Base-by-base conservation (phyloP, 345 rosid genomes). In the Rubroshorea leprosula region DNA sequence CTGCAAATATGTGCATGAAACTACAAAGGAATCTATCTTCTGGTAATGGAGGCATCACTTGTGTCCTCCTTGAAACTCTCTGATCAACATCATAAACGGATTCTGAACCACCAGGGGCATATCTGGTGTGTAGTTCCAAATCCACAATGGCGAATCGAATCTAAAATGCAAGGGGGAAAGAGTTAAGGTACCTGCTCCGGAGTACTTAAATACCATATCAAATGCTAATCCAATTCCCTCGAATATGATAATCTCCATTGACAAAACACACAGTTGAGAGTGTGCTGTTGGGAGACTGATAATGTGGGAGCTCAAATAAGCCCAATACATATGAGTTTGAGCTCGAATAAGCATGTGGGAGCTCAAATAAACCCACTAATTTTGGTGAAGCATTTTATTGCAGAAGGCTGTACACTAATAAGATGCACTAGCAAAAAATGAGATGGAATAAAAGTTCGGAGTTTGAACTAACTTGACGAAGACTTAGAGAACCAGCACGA, bases 1-100 rank as follows among this genome's bases (percentile, higher is more conserved):
- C 96, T 70, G 87, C 85, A 79, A 87, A 90, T 21, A 90, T 87
- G 72, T 90, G 96, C 68, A 67, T 80, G 81, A 90, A 90, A 62
- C 88, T 49, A 63, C 96, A 85, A 5, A 90, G 87, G 74, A 85
- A 90, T 66, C 81, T 80, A 72, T 87, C 96, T 56, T 87, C 96
- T 15, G 85, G 81, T 52, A 90, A 63, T 38, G 88, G 87, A n/a
- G 86, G 97, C 61, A 90, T 72, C 58, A 87, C 78, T 72, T 83
- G 89, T 7, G 94, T 85, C 69, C 61, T 80, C 44, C 57, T 64
- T 35, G 78, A 76, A 55, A 87, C 83, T 77, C 87, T 83, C 60
- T 55, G 76, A 68, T 87, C 88, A 55, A 90, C 91, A 73, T 85
- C 91, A 55, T 71, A 87, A 35, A 90, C 64, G 5, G 94, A 78